Conservation (phyloP, 164 flowering plant genomes). For the Dillenia suffruticosa region DNA sequence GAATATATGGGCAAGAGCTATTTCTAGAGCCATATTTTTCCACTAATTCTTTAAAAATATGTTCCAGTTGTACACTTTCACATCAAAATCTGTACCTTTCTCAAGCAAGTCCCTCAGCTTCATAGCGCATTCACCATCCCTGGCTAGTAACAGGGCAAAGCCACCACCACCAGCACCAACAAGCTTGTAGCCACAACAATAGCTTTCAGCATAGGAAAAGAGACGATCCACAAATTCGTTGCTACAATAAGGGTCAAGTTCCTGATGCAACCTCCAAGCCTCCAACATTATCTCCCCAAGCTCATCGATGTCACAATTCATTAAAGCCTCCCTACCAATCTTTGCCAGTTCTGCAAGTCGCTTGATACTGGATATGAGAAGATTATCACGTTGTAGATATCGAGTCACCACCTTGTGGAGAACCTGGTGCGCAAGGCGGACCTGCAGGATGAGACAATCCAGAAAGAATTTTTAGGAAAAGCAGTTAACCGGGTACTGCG, state of each 20-base stretch:
- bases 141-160: slow-evolving; percentile 82
- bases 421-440: slow-evolving; percentile 89
- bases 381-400: slow-evolving; percentile 81
- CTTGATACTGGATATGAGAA: slow-evolving; percentile 88
- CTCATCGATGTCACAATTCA: slow-evolving; percentile 81
- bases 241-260: slow-evolving; percentile 93
- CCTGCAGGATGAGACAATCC: slow-evolving; percentile 32
- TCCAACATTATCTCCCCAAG: slow-evolving; percentile 88
- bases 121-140: slow-evolving; percentile 43
- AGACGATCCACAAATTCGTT: slow-evolving; percentile 79
- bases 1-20: too few species aligned
- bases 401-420: slow-evolving; percentile 89
- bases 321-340: slow-evolving; percentile 86
- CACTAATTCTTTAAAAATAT: slow-evolving; percentile 18
- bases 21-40: background rate
- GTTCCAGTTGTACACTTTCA: slow-evolving; percentile 67
- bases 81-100: slow-evolving; percentile 44
- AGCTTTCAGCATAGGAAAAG: slow-evolving; percentile 61
- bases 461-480: background rate
- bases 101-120: slow-evolving; percentile 45
- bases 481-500: background rate
- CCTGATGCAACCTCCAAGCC: slow-evolving; percentile 97
- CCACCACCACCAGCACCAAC: slow-evolving; percentile 99
- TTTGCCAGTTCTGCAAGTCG: slow-evolving; percentile 92
- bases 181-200: slow-evolving; percentile 93